phyloP scores from a whole-genome alignment of 164 flowering plant species.

The Brasenia schreberi region DNA sequence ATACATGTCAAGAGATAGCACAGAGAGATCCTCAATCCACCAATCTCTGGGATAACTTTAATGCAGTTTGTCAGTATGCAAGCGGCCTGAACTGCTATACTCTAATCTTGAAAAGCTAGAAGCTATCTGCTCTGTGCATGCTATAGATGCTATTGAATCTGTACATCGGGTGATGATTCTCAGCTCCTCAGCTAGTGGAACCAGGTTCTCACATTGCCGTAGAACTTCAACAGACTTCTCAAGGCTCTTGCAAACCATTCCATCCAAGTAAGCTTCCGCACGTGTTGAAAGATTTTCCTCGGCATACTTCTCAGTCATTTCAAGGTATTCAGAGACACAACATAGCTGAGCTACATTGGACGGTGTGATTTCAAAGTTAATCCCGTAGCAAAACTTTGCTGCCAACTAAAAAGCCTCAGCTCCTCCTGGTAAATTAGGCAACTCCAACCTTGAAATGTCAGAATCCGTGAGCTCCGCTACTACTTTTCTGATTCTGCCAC shows the following conservation, averaged over 20 bases:
- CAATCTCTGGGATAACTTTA: slow-evolving; percentile 62
- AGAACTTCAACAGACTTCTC: slow-evolving; percentile 69
- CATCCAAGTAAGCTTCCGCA: slow-evolving; percentile 64
- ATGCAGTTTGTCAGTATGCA: slow-evolving; percentile 55
- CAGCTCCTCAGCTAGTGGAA: slow-evolving; percentile 87
- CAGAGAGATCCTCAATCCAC: slow-evolving; percentile 90
- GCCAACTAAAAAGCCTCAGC: slow-evolving; percentile 78
- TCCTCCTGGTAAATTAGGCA: slow-evolving; percentile 76
- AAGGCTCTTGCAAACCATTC: slow-evolving; percentile 56
- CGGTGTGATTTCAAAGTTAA: slow-evolving; percentile 79
- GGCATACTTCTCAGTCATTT: slow-evolving; percentile 80
- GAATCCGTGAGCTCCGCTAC: slow-evolving; percentile 58
- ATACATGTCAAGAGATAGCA: slow-evolving; percentile 66
- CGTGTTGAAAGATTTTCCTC: slow-evolving; percentile 65
- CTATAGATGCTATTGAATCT: slow-evolving; percentile 83
- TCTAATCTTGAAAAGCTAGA: slow-evolving; percentile 81
- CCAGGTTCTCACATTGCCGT: slow-evolving; percentile 63
- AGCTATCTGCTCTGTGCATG: slow-evolving; percentile 83
- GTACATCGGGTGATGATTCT: slow-evolving; percentile 55
- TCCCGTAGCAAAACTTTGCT: slow-evolving; percentile 83
- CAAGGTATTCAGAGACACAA: slow-evolving; percentile 80
- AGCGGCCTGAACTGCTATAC: slow-evolving; percentile 86
- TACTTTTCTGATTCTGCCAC: slow-evolving; percentile 66
- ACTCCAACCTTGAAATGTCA: slow-evolving; percentile 49
- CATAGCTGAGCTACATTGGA: slow-evolving; percentile 70